These are phyloP conservation scores for Rubia yunnanensis DNA, from an alignment of 257 asterid genomes.

Conservation along the genomic window DNA sequence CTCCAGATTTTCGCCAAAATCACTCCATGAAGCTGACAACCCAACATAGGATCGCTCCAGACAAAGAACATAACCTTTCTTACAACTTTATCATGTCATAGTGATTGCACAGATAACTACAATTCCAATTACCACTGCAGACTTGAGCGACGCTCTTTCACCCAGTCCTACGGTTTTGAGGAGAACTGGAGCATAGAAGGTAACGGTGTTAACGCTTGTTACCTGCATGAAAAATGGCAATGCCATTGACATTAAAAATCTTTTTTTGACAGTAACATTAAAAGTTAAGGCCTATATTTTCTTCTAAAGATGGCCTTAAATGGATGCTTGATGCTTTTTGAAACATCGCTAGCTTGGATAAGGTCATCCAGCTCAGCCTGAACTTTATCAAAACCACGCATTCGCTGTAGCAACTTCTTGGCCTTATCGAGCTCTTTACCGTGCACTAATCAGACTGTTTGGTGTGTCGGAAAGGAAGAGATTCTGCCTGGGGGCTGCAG, in stretches of 20 bases:
- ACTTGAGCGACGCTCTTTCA: conserved; percentile 54
- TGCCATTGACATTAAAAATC: conserved; percentile 49
- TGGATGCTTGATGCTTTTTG: conserved; percentile 24
- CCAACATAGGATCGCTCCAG: conserved; percentile 48
- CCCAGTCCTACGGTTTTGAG: conserved; percentile 53
- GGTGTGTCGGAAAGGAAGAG: conserved; percentile 70
- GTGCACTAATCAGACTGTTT: conserved; percentile 44
- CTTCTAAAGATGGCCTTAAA: conserved; percentile 23
- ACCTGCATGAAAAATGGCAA: conserved; percentile 67
- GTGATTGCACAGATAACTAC: conserved; percentile 29
- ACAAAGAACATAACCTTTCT: conserved; percentile 28
- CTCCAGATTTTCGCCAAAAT: conserved; percentile 49
- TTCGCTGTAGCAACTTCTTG: conserved; percentile 24
- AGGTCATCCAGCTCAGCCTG: conserved; percentile 48
- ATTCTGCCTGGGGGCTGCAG: conserved; percentile 58
- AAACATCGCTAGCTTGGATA: conserved; percentile 30
- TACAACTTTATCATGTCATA: conserved; percentile 41
- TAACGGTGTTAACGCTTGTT: conserved; percentile 55
- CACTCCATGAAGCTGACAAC: conserved; percentile 38
- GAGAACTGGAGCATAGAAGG: conserved; percentile 63
- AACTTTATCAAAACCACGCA: conserved; percentile 48
- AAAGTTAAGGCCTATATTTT: conserved; percentile 48
- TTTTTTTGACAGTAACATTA: too few species aligned
- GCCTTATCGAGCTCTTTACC: conserved; percentile 23
- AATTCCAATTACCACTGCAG: conserved; percentile 43